Evolutionary conservation across 164 flowering plant genomes (phyloP).

Genomic region (Amborella trichopoda): DNA sequence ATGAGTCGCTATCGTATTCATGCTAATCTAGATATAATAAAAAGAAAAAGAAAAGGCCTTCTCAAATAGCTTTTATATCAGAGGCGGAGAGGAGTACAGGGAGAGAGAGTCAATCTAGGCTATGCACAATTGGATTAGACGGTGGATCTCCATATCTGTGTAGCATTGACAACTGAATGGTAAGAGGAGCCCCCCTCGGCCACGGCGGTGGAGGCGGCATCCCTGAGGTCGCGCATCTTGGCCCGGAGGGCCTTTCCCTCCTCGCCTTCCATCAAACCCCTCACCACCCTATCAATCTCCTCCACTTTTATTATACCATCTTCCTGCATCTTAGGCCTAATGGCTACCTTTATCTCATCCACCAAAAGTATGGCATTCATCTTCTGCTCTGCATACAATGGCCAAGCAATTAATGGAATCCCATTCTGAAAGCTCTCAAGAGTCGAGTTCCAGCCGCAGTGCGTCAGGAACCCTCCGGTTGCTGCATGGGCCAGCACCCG

Average conservation of each 20-base stretch:
- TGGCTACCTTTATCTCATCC: conserved; percentile 19
- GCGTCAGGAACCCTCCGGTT: conserved; percentile 30
- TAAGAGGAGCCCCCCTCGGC: conserved; percentile 16
- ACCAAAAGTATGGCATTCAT: conserved; percentile 25
- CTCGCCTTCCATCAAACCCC: conserved; percentile 20
- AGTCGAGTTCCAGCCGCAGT: conserved; percentile 40
- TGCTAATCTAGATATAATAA: no score
- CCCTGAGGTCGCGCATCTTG: conserved; percentile 12
- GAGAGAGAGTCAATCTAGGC: no score
- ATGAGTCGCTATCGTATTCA: no score
- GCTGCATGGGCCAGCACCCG: conserved; percentile 22
- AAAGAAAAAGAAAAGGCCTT: no score
- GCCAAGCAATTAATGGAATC: conserved; percentile 35
- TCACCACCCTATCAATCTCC: conserved; percentile 18
- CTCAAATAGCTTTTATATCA: no score
- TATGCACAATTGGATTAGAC: no score
- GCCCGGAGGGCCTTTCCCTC: conserved; percentile 8
- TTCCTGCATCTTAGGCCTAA: conserved; percentile 11
- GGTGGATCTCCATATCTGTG: no score
- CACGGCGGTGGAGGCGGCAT: conserved; percentile 5
- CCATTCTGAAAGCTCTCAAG: conserved; percentile 29
- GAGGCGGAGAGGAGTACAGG: no score
- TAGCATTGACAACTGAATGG: no score
- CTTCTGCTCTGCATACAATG: conserved; percentile 33
- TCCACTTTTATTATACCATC: conserved; percentile 10